Evolutionary conservation across 2,329 filamentous ascomycete species (phyloP), one percentile per base, ranked within the genome.

Genomic region (Nigrospora sphaerica): DNA sequence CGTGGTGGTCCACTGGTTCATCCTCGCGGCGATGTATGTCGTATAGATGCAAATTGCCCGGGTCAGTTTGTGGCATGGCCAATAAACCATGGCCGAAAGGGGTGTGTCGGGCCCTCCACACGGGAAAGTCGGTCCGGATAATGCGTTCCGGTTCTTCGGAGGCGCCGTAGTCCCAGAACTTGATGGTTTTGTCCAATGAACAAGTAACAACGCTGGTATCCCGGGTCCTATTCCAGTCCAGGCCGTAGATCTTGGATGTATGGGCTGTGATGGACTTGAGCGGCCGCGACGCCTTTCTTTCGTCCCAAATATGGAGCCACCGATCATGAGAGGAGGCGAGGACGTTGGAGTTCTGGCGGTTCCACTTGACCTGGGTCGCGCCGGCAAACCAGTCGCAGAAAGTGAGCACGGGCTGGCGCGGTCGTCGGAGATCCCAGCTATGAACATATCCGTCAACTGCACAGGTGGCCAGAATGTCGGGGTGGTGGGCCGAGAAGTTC

Each of bases 321-420:
- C 84, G 83, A 65, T 95, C 90, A 67, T 96, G 92, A 12, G 91
- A 89, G 31, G 91, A 95, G 17, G 92, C 92, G 41, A 96, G 72
- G 28, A 95, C 82, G 60, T 93, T 81, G n/a, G 85, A 76, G 57
- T 95, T 83, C 61, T 92, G 87, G 23, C 91, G 81, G 61, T 91
- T 95, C 76, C 88, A 96, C 66, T 96, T 96, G 52, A 96, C 91
- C 62, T 96, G 92, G 1, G 91, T 95, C 12, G 90, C 91, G 37
- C 91, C 91, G 31, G 90, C 89, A 61, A 90, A 88, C 87, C 90
- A 96, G 67, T 96, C 90, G 50, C 86, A 92, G 60, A 93, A 95
- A 0, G 84, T 88, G 46, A 91, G 73, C 11, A 80, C 86, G 9
- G 89, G 88, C 53, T 85, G 80, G 37, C 77, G 75, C 0, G 89